Evolutionary conservation across 495 filamentous ascomycete species (phyloP).

Genomic region (Antarctomyces pellizariae): DNA sequence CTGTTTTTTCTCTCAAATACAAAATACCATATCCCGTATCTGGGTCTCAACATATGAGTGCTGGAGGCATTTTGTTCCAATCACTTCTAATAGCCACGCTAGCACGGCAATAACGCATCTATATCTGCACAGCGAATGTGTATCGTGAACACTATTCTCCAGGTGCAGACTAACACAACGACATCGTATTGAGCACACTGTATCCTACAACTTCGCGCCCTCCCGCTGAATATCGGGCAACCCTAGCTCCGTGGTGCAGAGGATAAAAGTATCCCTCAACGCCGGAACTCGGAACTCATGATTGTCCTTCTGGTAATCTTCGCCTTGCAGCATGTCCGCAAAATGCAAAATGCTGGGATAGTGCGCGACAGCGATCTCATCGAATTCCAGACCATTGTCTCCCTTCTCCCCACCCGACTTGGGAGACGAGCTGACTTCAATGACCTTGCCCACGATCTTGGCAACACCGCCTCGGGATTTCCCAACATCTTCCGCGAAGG

Average conservation of each 20-base stretch:
- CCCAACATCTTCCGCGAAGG: constrained; percentile 29
- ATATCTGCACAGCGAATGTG: too few relatives aligned
- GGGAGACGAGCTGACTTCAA: constrained; percentile 9
- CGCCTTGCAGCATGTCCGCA: constrained; percentile 34
- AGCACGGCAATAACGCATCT: too few relatives aligned
- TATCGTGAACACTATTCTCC: too few relatives aligned
- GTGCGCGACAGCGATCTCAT: constrained; percentile 40
- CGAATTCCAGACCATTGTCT: constrained; percentile 7
- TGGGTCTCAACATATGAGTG: too few relatives aligned
- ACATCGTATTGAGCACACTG: too few relatives aligned
- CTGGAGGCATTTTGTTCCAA: too few relatives aligned
- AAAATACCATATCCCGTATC: too few relatives aligned
- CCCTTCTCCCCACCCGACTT: background rate
- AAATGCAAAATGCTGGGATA: constrained; percentile 41
- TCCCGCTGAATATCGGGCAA: constrained; percentile 10
- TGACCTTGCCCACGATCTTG: constrained; percentile 38
- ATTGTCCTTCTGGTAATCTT: constrained; percentile 42
- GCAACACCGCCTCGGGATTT: constrained; percentile 29
- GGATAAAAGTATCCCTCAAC: constrained; percentile 37
- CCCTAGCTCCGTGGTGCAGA: constrained; percentile 35
- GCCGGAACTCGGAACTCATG: constrained; percentile 26
- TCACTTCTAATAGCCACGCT: too few relatives aligned
- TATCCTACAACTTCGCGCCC: constrained; percentile 11
- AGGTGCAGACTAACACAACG: too few relatives aligned
- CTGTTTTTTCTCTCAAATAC: too few relatives aligned